Conservation (phyloP, 306 rosid genomes). For the Ceratonia siliqua region DNA sequence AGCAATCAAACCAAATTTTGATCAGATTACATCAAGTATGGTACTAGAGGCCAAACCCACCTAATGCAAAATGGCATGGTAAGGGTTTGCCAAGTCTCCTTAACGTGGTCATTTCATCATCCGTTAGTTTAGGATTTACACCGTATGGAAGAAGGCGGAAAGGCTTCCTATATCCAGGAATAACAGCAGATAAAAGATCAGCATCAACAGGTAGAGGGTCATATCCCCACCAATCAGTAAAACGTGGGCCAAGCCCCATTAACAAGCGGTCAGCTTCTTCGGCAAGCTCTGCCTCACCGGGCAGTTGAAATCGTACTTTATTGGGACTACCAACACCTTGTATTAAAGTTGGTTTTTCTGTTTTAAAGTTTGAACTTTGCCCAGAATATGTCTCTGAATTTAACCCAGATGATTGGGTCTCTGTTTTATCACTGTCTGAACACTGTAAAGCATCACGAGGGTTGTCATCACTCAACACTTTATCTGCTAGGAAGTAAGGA, state of each 20-base stretch:
- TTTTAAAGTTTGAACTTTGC: conserved; percentile 33
- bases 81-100: conserved; percentile 82
- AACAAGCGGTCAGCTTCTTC: conserved; percentile 77
- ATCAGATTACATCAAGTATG: conserved; percentile 22
- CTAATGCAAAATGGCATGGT: conserved; percentile 87
- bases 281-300: conserved; percentile 73
- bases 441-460: conserved; percentile 36
- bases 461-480: conserved; percentile 36
- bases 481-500: conserved; percentile 70
- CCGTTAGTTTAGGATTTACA: conserved; percentile 74
- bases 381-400: conserved; percentile 41
- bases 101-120: conserved; percentile 87
- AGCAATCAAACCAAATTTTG: conserved; percentile 28
- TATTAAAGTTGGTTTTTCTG: conserved; percentile 47
- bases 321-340: conserved; percentile 78
- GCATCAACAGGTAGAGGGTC: conserved; percentile 94
- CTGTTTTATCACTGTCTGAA: conserved; percentile 30
- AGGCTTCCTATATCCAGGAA: conserved; percentile 80
- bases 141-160: conserved; percentile 98
- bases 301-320: conserved; percentile 80
- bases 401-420: conserved; percentile 33
- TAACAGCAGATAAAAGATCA: conserved; percentile 79
- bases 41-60: conserved; percentile 50
- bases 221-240: conserved; percentile 95
- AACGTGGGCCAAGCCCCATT: conserved; percentile 86